Evolutionary conservation across 345 rosid genomes (phyloP).

Genomic region (Kernera saxatilis): DNA sequence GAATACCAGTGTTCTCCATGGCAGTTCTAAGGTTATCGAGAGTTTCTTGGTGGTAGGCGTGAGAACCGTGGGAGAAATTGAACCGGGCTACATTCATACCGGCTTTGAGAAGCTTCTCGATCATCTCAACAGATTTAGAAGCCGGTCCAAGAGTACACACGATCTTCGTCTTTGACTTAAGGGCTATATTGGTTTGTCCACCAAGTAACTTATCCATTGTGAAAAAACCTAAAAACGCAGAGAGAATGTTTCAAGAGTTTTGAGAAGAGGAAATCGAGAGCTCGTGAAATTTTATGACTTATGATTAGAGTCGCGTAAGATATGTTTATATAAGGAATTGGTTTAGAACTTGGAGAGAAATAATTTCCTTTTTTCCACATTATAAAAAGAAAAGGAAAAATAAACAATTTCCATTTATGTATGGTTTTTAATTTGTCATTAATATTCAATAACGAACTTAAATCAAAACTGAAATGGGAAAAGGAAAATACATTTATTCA

Average conservation of each 20-base stretch:
- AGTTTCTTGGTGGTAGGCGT: slow-evolving; percentile 35
- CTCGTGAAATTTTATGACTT: not conserved
- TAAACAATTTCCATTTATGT: not conserved
- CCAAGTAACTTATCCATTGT: slow-evolving; percentile 27
- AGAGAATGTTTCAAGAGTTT: not conserved
- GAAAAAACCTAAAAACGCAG: not conserved
- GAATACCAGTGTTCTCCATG: slow-evolving; percentile 32
- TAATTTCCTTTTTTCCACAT: slow-evolving; percentile 1
- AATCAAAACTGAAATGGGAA: not conserved
- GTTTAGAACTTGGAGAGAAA: not conserved
- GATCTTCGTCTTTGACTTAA: slow-evolving; percentile 71
- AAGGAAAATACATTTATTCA: not conserved
- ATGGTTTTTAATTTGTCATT: not conserved
- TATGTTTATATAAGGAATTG: slow-evolving; percentile 8
- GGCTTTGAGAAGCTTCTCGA: slow-evolving; percentile 53
- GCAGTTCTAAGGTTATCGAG: slow-evolving; percentile 63
- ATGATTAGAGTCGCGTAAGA: not conserved
- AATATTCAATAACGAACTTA: not conserved
- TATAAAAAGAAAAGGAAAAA: not conserved
- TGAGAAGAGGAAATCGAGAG: not conserved
- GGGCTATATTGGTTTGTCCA: slow-evolving; percentile 11
- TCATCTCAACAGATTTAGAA: slow-evolving; percentile 70
- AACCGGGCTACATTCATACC: slow-evolving; percentile 70
- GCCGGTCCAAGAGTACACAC: slow-evolving; percentile 97
- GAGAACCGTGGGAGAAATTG: slow-evolving; percentile 45